These are phyloP conservation scores for Polygonum maritimum DNA, from an alignment of 148 eudicot species.

Conservation along the genomic window DNA sequence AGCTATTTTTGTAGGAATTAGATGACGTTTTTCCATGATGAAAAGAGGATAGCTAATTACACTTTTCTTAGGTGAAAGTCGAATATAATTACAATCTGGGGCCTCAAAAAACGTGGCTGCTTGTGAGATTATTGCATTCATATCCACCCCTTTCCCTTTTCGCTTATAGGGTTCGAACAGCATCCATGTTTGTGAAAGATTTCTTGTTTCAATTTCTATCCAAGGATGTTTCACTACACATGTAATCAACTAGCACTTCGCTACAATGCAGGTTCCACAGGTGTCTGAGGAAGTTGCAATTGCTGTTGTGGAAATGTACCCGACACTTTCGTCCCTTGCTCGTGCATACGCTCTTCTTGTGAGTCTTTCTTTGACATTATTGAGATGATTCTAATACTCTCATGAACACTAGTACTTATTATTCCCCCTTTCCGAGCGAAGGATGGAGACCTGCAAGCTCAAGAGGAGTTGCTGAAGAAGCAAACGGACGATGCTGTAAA, in stretches of 20 bases:
- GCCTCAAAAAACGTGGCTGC: no score
- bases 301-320: conserved; percentile 79
- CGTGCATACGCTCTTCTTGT: conserved; percentile 78
- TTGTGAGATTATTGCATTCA: no score
- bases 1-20: no score
- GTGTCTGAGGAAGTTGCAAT: conserved; percentile 83
- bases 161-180: neutral
- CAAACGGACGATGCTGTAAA: conserved; percentile 44
- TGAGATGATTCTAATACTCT: neutral
- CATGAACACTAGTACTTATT: neutral
- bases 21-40: no score
- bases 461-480: conserved; percentile 79
- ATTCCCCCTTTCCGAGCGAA: conserved; percentile 16
- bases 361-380: conserved; percentile 23
- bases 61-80: no score
- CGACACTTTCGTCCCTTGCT: conserved; percentile 69
- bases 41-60: no score
- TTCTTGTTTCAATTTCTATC: neutral
- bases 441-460: conserved; percentile 69
- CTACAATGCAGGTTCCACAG: conserved; percentile 68
- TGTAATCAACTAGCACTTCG: neutral
- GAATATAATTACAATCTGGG: no score
- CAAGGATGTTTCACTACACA: neutral
- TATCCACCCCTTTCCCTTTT: no score
- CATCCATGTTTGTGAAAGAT: neutral